Evolutionary conservation across 768 basidiomycete genomes (phyloP), one percentile per base, ranked within the genome.

Genomic region (Amylocystis lapponica): DNA sequence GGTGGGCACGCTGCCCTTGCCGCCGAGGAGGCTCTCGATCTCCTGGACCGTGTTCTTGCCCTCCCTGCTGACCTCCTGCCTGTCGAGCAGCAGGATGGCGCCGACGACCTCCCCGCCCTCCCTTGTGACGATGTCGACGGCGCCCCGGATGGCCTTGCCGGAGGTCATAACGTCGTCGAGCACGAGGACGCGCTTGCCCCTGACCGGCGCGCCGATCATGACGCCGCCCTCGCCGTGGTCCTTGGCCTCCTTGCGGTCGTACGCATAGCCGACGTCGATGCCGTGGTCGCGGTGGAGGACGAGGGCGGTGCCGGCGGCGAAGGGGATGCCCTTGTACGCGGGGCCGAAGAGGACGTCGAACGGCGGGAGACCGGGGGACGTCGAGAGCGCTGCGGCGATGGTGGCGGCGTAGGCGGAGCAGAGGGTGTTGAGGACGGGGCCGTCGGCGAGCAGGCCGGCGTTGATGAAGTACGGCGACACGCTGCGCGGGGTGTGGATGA

Each of bases 401-500:
- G 87, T 84, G 1, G 81, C 65, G 2, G 95, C 90, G 53, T 94
- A 97, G 4, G 93, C 89, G 3, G 75, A 69, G 8, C 91, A 81
- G 35, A 95, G 69, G 2, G 81, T 72, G 26, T 82, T 66, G 36
- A 98, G 78, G 29, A 95, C 80, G 1, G 83, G 78, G 0, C 93
- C 92, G 2, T 83, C 81, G 60, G 81, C 87, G 51, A 99, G 73
- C 17, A 91, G 75, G 10, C 90, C 90, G 2, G 93, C 92, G 57
- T 97, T 97, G 74, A 97, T 93, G 64, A 97, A 99, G 67, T 98
- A 98, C 1, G 95, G 96, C 7, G 95, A 99, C 41, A 75, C 67
- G 30, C 90, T 89, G 63, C 2, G 17, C 5, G 41, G 17, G 45
- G 44, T 38, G 43, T 49, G 27, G 49, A 41, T 11, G 34, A n/a